Evolutionary conservation across 2,329 filamentous ascomycete species (phyloP), one percentile per base, ranked within the genome.

Genomic region (Sporothrix brunneoviolacea): DNA sequence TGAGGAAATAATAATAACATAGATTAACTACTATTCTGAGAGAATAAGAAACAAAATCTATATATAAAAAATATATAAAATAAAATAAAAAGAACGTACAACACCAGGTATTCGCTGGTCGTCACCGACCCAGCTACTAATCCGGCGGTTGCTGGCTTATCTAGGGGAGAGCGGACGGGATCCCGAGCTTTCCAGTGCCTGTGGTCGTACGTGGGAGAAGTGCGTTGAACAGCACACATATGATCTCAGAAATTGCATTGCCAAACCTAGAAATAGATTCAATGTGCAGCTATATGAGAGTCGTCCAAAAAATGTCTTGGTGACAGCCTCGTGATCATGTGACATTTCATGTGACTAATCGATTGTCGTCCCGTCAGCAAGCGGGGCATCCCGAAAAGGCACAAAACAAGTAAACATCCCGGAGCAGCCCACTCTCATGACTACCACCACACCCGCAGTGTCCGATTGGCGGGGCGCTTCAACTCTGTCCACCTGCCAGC

Each of bases 101-200:
- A 49, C 49, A 52, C 40, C 41, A 16, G 53, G 49, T 30, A 50
- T 52, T 54, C 53, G 45, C 50, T 50, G 49, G 49, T 50, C 46
- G 53, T 54, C 49, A 46, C 44, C 41, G 48, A 51, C 48, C 48
- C 44, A 51, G 22, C 48, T 54, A 51, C 52, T 51, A 45, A 45
- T 51, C 52, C 38, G 41, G 33, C 39, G 39, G 40, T 51, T 41
- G 37, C 40, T 37, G 48, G 48, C 44, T 54, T 52, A 48, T 51
- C 45, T 49, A 52, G 28, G 51, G 44, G 45, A 52, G 51, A 49
- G 51, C 40, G 36, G 49, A 54, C 44, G 45, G 48, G 48, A 51
- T 54, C 52, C 44, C 44, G 45, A 48, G 40, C 18, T 47, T 32
- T 50, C 40, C 37, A 46, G 35, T 35, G 16, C 42, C 45, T 28